A percentile compares a stretch with the other conserved stretches of the same genome.
These are phyloP conservation scores for Acanthochlamys bracteata DNA, from an alignment of 106 monocot species.

Conservation along the genomic window DNA sequence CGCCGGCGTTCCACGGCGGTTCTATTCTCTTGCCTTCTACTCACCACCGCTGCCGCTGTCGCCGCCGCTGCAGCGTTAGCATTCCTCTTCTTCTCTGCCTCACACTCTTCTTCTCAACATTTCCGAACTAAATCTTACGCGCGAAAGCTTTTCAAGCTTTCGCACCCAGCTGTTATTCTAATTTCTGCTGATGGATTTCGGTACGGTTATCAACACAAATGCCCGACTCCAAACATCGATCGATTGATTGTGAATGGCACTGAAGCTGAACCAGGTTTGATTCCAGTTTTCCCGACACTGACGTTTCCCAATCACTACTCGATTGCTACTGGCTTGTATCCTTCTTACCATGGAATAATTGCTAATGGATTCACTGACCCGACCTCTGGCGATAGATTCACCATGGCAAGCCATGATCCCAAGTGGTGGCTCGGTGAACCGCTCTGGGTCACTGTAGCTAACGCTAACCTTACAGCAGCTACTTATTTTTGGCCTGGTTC, in stretches of 20 bases:
- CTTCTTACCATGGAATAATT: constrained; percentile 65
- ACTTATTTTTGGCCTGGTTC: constrained; percentile 72
- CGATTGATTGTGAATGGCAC: constrained; percentile 63
- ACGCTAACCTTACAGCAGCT: constrained; percentile 42
- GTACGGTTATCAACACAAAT: constrained; percentile 78
- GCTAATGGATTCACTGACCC: constrained; percentile 64
- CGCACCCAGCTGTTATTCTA: constrained; percentile 49
- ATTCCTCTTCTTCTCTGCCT: constrained; percentile 20
- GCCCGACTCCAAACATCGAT: constrained; percentile 49
- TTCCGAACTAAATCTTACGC: constrained; percentile 1
- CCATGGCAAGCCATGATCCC: constrained; percentile 40
- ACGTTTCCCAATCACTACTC: constrained; percentile 91
- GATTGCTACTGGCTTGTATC: constrained; percentile 78
- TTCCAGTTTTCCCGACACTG: constrained; percentile 74
- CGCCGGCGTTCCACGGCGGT: background rate
- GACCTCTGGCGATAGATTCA: constrained; percentile 28
- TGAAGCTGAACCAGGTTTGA: constrained; percentile 41
- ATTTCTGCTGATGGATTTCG: constrained; percentile 76
- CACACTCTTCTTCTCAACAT: constrained; percentile 11
- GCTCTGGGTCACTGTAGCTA: constrained; percentile 59
- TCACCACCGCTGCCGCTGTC: background rate
- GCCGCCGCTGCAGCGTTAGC: constrained; percentile 2
- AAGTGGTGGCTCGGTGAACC: constrained; percentile 90
- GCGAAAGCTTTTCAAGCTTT: constrained; percentile 21
- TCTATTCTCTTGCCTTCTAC: background rate